Conservation (phyloP, 768 basidiomycete genomes). For the Trametes punicea region DNA sequence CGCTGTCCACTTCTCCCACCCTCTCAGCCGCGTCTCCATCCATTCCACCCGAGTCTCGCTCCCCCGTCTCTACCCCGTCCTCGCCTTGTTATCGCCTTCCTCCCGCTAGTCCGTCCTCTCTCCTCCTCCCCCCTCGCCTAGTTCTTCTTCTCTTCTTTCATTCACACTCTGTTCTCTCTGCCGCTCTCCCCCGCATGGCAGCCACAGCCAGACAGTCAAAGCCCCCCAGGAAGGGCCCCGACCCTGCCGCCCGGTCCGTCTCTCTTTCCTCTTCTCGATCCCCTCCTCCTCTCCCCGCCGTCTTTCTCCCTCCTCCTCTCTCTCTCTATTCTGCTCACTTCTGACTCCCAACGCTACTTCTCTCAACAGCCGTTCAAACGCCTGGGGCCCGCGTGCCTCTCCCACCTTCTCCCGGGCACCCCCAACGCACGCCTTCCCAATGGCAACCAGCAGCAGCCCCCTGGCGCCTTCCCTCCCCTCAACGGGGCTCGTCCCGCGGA, state of each 20-base stretch:
- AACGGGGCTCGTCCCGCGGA: conserved; percentile 42
- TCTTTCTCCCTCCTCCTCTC: not conserved
- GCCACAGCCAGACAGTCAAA: conserved; percentile 63
- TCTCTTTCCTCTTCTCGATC: conserved; percentile 17
- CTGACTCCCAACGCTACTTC: not conserved
- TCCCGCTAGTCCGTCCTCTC: conserved; percentile 2
- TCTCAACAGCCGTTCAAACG: conserved; percentile 39
- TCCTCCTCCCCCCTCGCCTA: conserved; percentile 14
- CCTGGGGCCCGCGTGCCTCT: conserved; percentile 71
- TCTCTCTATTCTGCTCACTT: conserved; percentile 4
- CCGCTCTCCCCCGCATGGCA: conserved; percentile 44
- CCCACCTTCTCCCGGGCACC: conserved; percentile 60
- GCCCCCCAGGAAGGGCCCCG: conserved; percentile 60
- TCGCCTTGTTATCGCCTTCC: conserved; percentile 18
- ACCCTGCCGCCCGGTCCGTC: conserved; percentile 44
- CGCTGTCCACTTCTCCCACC: conserved; percentile 8
- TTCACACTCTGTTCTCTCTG: conserved; percentile 4
- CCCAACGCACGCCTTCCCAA: conserved; percentile 41
- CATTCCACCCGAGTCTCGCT: conserved; percentile 3
- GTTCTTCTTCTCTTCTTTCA: conserved; percentile 23
- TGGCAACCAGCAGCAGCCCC: conserved; percentile 31
- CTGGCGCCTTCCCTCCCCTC: conserved; percentile 29
- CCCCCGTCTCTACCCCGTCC: conserved; percentile 6
- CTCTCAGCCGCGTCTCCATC: not conserved
- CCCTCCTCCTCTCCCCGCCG: not conserved